phyloP scores from a whole-genome alignment of 305 asterid genomes.

The Fraxinus paxiana region DNA sequence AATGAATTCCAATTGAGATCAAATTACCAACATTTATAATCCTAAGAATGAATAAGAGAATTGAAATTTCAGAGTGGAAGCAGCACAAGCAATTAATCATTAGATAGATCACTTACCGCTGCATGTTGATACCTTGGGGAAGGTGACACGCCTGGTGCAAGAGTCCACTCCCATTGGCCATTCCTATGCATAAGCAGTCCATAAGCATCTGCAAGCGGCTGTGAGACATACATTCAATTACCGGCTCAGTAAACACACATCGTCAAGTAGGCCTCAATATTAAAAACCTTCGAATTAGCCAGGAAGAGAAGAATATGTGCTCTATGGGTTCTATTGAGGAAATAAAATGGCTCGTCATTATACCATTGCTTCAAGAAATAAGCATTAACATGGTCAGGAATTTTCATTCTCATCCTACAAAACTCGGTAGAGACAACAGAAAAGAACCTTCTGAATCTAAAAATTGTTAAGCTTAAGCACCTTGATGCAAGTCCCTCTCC shows the following conservation, averaged over 20 bases:
- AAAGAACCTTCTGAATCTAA: constrained; percentile 15
- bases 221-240: constrained; percentile 35
- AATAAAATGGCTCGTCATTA: constrained; percentile 8
- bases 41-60: neutral
- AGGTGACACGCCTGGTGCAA: constrained; percentile 99
- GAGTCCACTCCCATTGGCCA: constrained; percentile 99
- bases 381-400: neutral
- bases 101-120: constrained; percentile 56
- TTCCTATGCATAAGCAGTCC: constrained; percentile 98
- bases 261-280: neutral
- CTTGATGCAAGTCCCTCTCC: constrained; percentile 6
- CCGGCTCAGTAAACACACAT: constrained; percentile 22
- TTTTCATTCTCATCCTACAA: constrained; percentile 11
- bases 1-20: neutral
- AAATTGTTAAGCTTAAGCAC: neutral
- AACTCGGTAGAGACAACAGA: constrained; percentile 12
- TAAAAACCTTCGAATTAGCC: constrained; percentile 2
- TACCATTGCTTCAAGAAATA: constrained; percentile 1
- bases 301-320: constrained; percentile 7
- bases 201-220: constrained; percentile 97
- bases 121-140: constrained; percentile 98
- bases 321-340: neutral
- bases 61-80: constrained; percentile 16
- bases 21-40: neutral
- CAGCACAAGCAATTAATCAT: neutral